Evolutionary conservation across 257 asterid species (phyloP).

Genomic region (Cinchona pubescens): DNA sequence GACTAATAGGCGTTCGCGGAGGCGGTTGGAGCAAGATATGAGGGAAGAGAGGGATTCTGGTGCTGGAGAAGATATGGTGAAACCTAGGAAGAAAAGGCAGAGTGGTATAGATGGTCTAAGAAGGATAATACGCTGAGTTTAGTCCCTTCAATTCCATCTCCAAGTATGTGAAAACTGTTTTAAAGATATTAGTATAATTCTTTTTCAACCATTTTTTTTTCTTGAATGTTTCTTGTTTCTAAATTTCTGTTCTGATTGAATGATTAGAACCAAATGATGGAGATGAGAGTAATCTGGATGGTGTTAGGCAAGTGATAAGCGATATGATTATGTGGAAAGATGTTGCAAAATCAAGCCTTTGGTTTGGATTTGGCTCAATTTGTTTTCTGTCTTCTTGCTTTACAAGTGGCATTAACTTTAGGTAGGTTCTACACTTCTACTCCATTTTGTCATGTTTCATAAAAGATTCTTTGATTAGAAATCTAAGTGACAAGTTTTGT

Average conservation of each 20-base stretch:
- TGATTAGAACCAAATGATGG: constrained; percentile 37
- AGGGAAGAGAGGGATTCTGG: constrained; percentile 63
- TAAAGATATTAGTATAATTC: background rate
- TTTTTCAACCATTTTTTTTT: background rate
- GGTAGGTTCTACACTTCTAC: constrained; percentile 37
- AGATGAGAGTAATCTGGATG: constrained; percentile 48
- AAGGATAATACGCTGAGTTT: constrained; percentile 50
- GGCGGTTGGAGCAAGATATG: constrained; percentile 59
- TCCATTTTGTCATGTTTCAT: background rate
- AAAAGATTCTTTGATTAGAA: background rate
- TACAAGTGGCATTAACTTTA: constrained; percentile 55
- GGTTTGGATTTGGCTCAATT: constrained; percentile 91
- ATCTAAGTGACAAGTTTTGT: background rate
- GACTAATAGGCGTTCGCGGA: constrained; percentile 51
- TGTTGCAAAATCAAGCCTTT: constrained; percentile 87
- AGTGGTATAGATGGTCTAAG: constrained; percentile 45
- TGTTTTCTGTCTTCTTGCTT: constrained; percentile 83
- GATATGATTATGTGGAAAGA: constrained; percentile 94
- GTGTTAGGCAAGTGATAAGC: constrained; percentile 43
- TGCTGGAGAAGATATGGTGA: constrained; percentile 54
- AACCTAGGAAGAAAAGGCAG: constrained; percentile 66
- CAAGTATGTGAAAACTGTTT: constrained; percentile 41
- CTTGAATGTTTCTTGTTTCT: background rate
- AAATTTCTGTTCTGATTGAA: background rate
- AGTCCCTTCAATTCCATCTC: constrained; percentile 36